Percentiles rank a stretch among this genome's conserved stretches.
Evolutionary conservation across 2,329 filamentous ascomycete species (phyloP).

Genomic region (Fusarium xyrophilum): DNA sequence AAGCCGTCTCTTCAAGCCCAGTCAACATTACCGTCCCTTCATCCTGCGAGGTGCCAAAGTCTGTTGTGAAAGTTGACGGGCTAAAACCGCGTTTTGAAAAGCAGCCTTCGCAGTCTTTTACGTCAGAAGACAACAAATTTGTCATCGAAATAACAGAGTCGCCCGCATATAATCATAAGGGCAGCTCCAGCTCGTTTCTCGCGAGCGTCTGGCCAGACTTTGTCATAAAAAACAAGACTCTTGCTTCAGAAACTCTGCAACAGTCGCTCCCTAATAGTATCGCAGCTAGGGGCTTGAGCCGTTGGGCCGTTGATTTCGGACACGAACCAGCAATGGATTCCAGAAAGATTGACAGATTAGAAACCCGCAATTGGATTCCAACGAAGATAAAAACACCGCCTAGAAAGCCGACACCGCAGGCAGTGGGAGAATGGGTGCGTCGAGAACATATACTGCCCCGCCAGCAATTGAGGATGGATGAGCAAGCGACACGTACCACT

Average conservation of each 20-base stretch:
- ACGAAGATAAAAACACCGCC: constrained; percentile 13
- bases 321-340: constrained; percentile 15
- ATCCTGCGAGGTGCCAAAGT: constrained; percentile 38
- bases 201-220: constrained; percentile 52
- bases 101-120: not conserved
- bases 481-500: constrained; percentile 12
- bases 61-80: constrained; percentile 32
- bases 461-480: not conserved
- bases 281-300: constrained; percentile 49
- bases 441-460: not conserved
- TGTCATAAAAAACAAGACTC: constrained; percentile 44
- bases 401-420: not conserved
- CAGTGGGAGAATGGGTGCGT: not conserved
- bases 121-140: constrained; percentile 47
- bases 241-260: constrained; percentile 48
- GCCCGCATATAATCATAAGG: constrained; percentile 50
- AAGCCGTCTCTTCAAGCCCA: constrained; percentile 55
- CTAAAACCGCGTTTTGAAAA: not conserved
- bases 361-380: constrained; percentile 26
- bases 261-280: constrained; percentile 50
- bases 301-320: constrained; percentile 50
- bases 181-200: constrained; percentile 48
- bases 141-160: constrained; percentile 51
- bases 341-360: constrained; percentile 21
- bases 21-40: constrained; percentile 53